phyloP scores from a whole-genome alignment of 768 basidiomycete species.

The Auricularia sp. region DNA sequence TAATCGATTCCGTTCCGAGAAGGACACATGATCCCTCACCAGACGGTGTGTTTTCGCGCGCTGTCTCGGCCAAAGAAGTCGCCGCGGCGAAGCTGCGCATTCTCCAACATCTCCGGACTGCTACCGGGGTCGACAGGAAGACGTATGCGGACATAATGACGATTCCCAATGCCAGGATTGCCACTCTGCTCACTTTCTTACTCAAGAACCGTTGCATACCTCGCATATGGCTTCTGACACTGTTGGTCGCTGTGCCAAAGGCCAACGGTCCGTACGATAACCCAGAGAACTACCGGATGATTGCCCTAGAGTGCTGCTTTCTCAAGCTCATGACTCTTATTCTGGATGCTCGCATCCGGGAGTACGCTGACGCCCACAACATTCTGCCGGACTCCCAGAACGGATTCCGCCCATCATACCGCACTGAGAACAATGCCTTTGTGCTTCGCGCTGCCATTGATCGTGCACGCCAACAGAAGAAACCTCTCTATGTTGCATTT shows the following conservation, averaged over 20 bases:
- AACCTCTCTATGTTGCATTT: conserved; percentile 15
- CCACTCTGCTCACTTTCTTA: neutral
- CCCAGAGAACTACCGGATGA: neutral
- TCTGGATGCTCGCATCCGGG: no score
- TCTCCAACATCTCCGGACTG: no score
- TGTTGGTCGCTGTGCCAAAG: neutral
- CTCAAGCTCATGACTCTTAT: no score
- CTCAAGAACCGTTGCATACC: neutral
- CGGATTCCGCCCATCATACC: conserved; percentile 19
- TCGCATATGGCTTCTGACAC: neutral
- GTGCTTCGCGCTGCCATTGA: conserved; percentile 16
- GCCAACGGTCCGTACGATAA: neutral
- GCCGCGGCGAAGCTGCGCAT: no score
- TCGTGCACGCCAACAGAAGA: conserved; percentile 4
- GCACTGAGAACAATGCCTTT: conserved; percentile 23
- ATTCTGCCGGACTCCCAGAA: conserved; percentile 23
- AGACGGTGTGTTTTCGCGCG: no score
- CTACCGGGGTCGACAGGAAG: neutral
- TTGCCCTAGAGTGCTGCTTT: neutral
- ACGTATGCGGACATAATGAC: neutral
- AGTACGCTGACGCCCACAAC: neutral
- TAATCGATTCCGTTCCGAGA: no score
- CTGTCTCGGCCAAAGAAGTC: no score
- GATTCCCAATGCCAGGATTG: neutral
- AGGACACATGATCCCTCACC: no score